Evolutionary conservation across 768 basidiomycete species (phyloP).

Genomic region (Macrolepiota fuliginosa): DNA sequence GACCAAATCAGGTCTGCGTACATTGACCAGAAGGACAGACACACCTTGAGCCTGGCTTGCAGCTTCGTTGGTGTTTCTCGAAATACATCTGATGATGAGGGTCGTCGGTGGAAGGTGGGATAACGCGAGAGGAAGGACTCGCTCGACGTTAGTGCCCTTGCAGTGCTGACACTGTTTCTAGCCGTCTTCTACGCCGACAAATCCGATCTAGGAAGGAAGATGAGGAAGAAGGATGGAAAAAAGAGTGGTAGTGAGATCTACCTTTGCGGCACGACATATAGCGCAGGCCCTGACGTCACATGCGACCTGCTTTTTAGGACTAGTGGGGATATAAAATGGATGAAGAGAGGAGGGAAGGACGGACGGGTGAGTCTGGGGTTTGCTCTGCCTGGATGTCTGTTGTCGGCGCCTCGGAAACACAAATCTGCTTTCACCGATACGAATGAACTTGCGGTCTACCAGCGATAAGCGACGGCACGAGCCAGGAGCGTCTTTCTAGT

Average conservation of each 20-base stretch:
- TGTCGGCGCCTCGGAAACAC: conserved; percentile 11
- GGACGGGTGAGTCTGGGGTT: conserved; percentile 30
- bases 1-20: too few relatives aligned
- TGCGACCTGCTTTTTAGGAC: conserved; percentile 46
- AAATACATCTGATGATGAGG: conserved; percentile 63
- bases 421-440: too few relatives aligned
- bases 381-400: conserved; percentile 39
- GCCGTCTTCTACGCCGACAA: conserved; percentile 86
- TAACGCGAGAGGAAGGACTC: conserved; percentile 26
- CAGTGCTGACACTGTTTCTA: conserved; percentile 81
- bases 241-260: conserved; percentile 23
- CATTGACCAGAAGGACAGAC: conserved; percentile 15
- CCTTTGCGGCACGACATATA: conserved; percentile 84
- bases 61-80: conserved; percentile 85
- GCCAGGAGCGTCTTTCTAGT: too few relatives aligned
- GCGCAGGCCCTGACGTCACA: conserved; percentile 73
- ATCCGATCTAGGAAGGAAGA: conserved; percentile 70
- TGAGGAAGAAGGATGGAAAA: conserved; percentile 19
- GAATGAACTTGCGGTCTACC: too few relatives aligned
- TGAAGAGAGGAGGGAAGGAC: conserved; percentile 15
- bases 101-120: conserved; percentile 15
- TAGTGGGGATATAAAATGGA: conserved; percentile 17
- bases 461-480: too few relatives aligned
- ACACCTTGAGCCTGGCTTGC: conserved; percentile 90
- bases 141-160: conserved; percentile 77